Evolutionary conservation across 2,329 filamentous ascomycete species (phyloP).

Genomic region (Ascochyta pisi): DNA sequence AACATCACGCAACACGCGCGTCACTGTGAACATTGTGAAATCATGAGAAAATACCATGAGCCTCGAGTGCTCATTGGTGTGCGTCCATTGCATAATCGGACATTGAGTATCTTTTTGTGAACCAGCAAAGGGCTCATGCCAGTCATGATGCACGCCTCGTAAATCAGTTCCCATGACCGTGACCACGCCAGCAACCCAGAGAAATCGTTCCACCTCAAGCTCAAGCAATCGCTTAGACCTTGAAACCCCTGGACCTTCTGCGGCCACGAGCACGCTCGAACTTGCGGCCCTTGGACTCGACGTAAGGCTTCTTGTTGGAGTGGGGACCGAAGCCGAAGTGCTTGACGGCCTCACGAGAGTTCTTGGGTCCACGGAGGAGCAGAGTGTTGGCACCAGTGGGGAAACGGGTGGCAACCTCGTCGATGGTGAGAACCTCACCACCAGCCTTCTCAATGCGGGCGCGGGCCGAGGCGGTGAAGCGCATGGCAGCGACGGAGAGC

Average conservation of each 20-base stretch:
- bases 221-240: constrained; percentile 76
- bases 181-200: constrained; percentile 49
- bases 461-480: constrained; percentile 95
- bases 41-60: constrained; percentile 44
- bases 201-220: constrained; percentile 40
- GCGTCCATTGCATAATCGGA: constrained; percentile 44
- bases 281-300: constrained; percentile 99
- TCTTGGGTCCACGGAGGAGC: constrained; percentile 97
- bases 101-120: constrained; percentile 49
- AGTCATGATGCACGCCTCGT: constrained; percentile 48
- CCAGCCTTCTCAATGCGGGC: constrained; percentile 92
- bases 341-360: constrained; percentile 96
- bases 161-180: constrained; percentile 45
- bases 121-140: constrained; percentile 41
- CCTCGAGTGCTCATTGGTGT: constrained; percentile 42
- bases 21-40: constrained; percentile 12
- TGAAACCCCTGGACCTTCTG: constrained; percentile 98
- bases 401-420: constrained; percentile 94
- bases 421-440: constrained; percentile 93
- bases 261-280: constrained; percentile 99
- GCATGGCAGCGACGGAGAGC: constrained; percentile 89
- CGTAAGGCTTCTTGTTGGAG: constrained; percentile 98
- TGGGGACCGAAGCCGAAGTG: constrained; percentile 99
- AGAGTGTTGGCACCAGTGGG: constrained; percentile 97
- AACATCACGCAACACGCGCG: neutral